Percentiles rank a stretch among this genome's conserved stretches.
Evolutionary conservation across 2,329 filamentous ascomycete species (phyloP).

Genomic region (Phialophora expanda): DNA sequence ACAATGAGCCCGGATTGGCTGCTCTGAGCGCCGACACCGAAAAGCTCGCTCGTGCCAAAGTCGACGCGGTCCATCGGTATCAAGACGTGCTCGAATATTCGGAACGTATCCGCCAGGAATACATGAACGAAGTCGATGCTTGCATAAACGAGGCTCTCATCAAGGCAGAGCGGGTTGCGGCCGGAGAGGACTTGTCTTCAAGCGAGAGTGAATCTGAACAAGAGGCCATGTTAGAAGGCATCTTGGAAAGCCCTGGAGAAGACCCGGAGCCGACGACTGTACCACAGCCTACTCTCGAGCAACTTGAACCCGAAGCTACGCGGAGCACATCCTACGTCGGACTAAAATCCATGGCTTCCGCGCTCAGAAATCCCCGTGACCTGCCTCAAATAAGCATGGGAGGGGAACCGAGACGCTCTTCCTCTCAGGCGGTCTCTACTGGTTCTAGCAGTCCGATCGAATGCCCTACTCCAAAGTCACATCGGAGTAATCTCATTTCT

Average conservation of each 20-base stretch:
- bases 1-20: constrained; percentile 89
- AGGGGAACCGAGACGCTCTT: constrained; percentile 55
- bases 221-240: constrained; percentile 33
- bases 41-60: constrained; percentile 80
- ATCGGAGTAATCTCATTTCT: constrained; percentile 66
- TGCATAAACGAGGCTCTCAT: constrained; percentile 91
- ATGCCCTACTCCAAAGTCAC: constrained; percentile 87
- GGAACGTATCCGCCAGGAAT: constrained; percentile 92
- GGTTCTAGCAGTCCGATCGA: constrained; percentile 88
- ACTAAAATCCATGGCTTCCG: constrained; percentile 59
- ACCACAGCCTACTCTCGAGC: constrained; percentile 11
- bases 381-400: constrained; percentile 50
- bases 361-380: constrained; percentile 61
- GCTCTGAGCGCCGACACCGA: constrained; percentile 90
- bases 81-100: constrained; percentile 93
- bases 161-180: constrained; percentile 86
- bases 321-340: constrained; percentile 33
- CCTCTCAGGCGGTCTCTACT: constrained; percentile 74
- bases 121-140: constrained; percentile 88
- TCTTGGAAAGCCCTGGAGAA: constrained; percentile 27
- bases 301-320: constrained; percentile 28
- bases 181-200: constrained; percentile 73
- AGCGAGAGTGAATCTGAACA: constrained; percentile 51
- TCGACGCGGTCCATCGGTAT: constrained; percentile 90
- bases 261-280: constrained; percentile 23